Conservation (phyloP, 768 basidiomycete species). For the Lanmaoa pseudosensibilis region DNA sequence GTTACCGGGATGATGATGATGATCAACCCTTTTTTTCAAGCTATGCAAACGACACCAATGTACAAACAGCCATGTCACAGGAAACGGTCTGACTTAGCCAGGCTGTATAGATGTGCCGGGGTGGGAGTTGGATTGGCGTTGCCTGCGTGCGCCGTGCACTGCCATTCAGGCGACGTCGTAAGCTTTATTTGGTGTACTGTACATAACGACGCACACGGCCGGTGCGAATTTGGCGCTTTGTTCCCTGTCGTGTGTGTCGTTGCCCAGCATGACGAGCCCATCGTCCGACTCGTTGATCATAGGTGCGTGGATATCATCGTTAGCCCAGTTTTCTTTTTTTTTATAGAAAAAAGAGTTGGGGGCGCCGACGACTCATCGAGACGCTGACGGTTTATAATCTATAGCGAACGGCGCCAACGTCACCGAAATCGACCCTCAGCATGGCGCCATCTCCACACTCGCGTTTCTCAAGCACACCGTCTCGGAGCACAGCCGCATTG, state of each 20-base stretch:
- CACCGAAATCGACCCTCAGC: background rate
- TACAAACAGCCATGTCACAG: too few relatives aligned
- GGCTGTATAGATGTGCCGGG: too few relatives aligned
- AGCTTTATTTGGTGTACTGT: too few relatives aligned
- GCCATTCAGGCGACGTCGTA: too few relatives aligned
- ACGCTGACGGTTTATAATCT: background rate
- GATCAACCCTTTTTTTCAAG: too few relatives aligned
- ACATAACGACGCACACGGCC: background rate
- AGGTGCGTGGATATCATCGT: background rate
- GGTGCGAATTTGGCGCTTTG: background rate
- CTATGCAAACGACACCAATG: too few relatives aligned
- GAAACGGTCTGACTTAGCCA: too few relatives aligned
- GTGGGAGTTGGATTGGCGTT: too few relatives aligned
- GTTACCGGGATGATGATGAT: too few relatives aligned
- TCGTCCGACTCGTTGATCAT: background rate
- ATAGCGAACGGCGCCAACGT: background rate
- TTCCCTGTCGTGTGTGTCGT: background rate
- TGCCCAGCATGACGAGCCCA: too few relatives aligned
- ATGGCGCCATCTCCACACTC: background rate
- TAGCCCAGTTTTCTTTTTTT: background rate
- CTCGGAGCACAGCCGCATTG: background rate
- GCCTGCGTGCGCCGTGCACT: too few relatives aligned
- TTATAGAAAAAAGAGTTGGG: background rate
- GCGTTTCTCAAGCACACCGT: background rate
- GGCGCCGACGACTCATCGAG: background rate